These are phyloP conservation scores for Colletotrichum gigasporum DNA, from an alignment of 2,329 filamentous ascomycete genomes.

Conservation along the genomic window DNA sequence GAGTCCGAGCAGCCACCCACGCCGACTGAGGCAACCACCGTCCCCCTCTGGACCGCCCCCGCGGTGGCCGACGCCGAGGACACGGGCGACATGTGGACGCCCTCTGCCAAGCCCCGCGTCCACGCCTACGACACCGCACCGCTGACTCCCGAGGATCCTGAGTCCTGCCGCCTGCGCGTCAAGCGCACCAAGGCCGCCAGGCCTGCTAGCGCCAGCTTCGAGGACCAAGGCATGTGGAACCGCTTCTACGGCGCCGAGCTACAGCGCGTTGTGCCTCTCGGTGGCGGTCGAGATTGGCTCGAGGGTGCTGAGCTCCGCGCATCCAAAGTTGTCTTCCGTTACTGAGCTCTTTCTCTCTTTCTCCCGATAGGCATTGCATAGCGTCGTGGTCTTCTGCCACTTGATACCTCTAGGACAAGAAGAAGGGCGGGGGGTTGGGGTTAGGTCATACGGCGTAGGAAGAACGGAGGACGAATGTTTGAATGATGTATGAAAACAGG, in stretches of 20 bases:
- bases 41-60: slow-evolving; percentile 22
- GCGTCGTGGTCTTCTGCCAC: too few relatives aligned
- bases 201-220: slow-evolving; percentile 27
- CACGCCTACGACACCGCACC: slow-evolving; percentile 10
- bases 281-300: slow-evolving; percentile 22
- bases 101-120: background rate
- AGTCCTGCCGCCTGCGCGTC: slow-evolving; percentile 13
- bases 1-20: background rate
- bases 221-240: slow-evolving; percentile 22
- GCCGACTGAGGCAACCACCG: too few relatives aligned
- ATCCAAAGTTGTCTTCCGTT: slow-evolving; percentile 9
- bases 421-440: too few relatives aligned
- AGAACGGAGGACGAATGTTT: too few relatives aligned
- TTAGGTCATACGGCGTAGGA: too few relatives aligned
- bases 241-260: slow-evolving; percentile 17
- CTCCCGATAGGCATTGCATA: too few relatives aligned
- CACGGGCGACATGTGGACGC: slow-evolving; percentile 15
- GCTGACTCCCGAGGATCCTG: slow-evolving; percentile 12
- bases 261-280: background rate
- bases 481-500: too few relatives aligned
- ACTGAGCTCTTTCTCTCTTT: too few relatives aligned
- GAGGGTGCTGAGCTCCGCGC: background rate
- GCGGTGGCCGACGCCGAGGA: background rate
- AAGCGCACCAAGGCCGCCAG: slow-evolving; percentile 1
- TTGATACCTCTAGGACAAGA: too few relatives aligned